A percentile compares a stretch with the other conserved stretches of the same genome.
Conservation (phyloP, 768 basidiomycete species). For the Cystofilobasidium ferigula region DNA sequence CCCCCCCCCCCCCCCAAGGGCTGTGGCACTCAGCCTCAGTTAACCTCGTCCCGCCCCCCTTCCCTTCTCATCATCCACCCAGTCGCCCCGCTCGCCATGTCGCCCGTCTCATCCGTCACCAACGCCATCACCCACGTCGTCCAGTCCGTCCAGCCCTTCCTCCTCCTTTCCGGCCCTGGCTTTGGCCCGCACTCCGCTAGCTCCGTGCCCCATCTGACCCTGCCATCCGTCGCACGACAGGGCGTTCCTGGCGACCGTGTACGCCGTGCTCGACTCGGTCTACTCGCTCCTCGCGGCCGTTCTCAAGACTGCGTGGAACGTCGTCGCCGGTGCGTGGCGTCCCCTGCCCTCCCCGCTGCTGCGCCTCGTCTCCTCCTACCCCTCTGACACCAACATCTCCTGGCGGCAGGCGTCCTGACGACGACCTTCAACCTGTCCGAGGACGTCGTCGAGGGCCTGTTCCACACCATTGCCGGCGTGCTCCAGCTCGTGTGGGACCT, state of each 20-base stretch:
- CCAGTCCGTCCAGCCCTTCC: background rate
- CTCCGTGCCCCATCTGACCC: background rate
- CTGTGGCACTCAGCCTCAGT: too few species aligned
- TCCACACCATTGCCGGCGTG: background rate
- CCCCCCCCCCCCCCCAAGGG: too few species aligned
- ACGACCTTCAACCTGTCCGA: slow-evolving; percentile 4
- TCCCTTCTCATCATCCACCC: background rate
- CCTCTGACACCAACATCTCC: background rate
- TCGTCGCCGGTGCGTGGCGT: background rate
- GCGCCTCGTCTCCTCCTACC: background rate
- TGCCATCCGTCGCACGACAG: background rate
- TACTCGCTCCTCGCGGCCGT: background rate
- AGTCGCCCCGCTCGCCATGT: background rate
- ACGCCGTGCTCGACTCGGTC: slow-evolving; percentile 5
- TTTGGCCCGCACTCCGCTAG: background rate
- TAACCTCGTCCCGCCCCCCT: too few species aligned
- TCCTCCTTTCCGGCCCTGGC: background rate
- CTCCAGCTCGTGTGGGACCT: background rate
- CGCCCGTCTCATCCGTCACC: slow-evolving; percentile 2
- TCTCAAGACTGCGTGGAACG: background rate
- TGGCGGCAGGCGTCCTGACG: background rate
- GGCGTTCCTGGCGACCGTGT: background rate
- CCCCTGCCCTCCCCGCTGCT: background rate
- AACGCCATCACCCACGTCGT: background rate
- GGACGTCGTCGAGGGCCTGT: background rate